phyloP scores from a whole-genome alignment of 768 basidiomycete species.

The Udeniomyces megalosporus region DNA sequence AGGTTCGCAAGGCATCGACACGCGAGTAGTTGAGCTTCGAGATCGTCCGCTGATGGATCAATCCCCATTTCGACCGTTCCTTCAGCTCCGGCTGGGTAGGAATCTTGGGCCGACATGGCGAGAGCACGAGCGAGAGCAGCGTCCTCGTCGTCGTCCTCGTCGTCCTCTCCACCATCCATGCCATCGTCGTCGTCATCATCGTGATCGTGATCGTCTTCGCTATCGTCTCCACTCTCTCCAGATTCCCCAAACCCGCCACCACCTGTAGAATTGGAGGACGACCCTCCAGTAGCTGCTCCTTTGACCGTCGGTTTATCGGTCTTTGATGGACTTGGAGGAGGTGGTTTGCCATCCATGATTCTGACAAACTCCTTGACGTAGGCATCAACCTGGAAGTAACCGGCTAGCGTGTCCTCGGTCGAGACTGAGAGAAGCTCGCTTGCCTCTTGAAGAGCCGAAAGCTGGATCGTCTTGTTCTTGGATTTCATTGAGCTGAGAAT shows the following conservation, averaged over 20 bases:
- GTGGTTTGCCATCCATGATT: conserved; percentile 48
- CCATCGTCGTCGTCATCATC: conserved; percentile 32
- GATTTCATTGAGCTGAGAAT: conserved; percentile 73
- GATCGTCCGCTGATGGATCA: conserved; percentile 27
- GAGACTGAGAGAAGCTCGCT: conserved; percentile 89
- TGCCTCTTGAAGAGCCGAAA: conserved; percentile 81
- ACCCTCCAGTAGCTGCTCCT: background rate
- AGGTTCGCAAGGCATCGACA: conserved; percentile 93
- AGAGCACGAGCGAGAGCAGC: conserved; percentile 74
- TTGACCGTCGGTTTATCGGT: background rate
- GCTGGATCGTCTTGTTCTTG: conserved; percentile 44
- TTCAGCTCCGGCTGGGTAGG: background rate
- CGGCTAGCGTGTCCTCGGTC: conserved; percentile 89
- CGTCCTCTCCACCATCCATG: conserved; percentile 19
- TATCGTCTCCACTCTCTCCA: conserved; percentile 49
- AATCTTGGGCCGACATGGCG: conserved; percentile 44
- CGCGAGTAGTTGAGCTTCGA: conserved; percentile 84
- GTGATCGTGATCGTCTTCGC: conserved; percentile 28
- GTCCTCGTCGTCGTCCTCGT: conserved; percentile 41
- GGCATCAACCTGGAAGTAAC: conserved; percentile 84
- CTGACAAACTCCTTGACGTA: conserved; percentile 83
- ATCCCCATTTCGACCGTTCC: conserved; percentile 15
- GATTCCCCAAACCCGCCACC: conserved; percentile 37
- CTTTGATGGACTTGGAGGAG: conserved; percentile 12
- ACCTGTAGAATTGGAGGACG: background rate